A percentile compares a stretch with the other conserved stretches of the same genome.
These are phyloP conservation scores for Sporothrix humicola DNA, from an alignment of 2,329 filamentous ascomycete species.

Conservation along the genomic window DNA sequence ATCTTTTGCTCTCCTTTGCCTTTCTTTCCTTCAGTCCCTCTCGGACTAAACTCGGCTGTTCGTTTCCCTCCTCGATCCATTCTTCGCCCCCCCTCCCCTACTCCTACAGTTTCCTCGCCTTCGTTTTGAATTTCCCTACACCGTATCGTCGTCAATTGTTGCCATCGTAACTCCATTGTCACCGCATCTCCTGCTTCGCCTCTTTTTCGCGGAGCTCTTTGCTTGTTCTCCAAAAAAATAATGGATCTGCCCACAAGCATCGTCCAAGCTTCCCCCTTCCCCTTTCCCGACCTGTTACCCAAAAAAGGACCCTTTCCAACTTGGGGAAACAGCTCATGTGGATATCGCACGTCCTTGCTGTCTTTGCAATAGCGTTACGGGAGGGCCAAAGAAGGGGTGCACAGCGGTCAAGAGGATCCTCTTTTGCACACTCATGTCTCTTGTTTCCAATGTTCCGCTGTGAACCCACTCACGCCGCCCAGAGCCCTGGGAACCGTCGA, in stretches of 20 bases:
- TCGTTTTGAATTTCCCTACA: neutral
- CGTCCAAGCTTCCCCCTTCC: neutral
- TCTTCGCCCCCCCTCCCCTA: neutral
- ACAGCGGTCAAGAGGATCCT: neutral
- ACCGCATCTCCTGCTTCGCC: neutral
- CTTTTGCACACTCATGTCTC: neutral
- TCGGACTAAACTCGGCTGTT: constrained; percentile 20
- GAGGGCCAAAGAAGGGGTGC: neutral
- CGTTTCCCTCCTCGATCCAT: neutral
- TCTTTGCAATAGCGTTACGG: constrained; percentile 23
- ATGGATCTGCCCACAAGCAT: neutral
- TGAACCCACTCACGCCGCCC: constrained; percentile 34
- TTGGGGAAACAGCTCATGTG: constrained; percentile 38
- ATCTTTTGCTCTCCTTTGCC: neutral
- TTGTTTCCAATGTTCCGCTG: constrained; percentile 16
- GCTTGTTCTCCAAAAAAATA: constrained; percentile 12
- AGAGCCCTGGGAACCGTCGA: constrained; percentile 31
- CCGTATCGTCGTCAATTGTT: neutral
- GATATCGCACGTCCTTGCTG: constrained; percentile 28
- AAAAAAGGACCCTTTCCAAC: constrained; percentile 26
- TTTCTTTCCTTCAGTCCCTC: neutral
- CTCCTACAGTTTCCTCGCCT: neutral
- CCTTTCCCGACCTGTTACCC: neutral
- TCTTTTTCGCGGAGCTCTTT: neutral
- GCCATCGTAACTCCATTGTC: neutral